These are phyloP conservation scores for Penium margaritaceum DNA, from an alignment of 139 green algal genomes.

Conservation along the genomic window DNA sequence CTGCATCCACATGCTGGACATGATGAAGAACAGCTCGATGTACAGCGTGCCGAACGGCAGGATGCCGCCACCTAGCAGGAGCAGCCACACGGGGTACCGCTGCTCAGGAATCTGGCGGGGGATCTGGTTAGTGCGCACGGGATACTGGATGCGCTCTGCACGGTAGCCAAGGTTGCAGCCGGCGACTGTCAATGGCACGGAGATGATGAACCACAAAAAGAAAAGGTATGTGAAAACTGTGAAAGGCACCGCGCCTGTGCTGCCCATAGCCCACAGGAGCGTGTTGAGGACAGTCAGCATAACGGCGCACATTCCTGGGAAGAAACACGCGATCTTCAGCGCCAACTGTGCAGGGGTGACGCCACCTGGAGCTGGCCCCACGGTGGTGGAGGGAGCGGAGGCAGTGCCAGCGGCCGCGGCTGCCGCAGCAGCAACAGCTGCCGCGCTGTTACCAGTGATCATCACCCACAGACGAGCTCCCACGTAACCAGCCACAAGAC, in stretches of 20 bases:
- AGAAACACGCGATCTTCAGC: conserved; percentile 58
- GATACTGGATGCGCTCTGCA: conserved; percentile 59
- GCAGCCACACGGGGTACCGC: conserved; percentile 66
- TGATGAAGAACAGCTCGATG: conserved; percentile 93
- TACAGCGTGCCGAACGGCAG: conserved; percentile 92
- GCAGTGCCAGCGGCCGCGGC: too few relatives aligned
- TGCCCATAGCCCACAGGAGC: conserved; percentile 66
- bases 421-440: conserved; percentile 93
- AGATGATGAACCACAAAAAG: conserved; percentile 79
- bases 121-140: conserved; percentile 87
- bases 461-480: conserved; percentile 72
- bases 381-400: too few relatives aligned
- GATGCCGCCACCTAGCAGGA: conserved; percentile 71
- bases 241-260: conserved; percentile 72
- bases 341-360: too few relatives aligned
- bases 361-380: too few relatives aligned
- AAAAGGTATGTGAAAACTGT: conserved; percentile 79
- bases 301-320: conserved; percentile 72
- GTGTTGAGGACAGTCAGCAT: conserved; percentile 77
- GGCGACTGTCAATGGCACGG: conserved; percentile 65
- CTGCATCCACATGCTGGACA: conserved; percentile 79
- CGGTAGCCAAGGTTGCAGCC: conserved; percentile 32
- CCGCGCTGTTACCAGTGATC: conserved; percentile 63
- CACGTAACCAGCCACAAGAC: conserved; percentile 59
- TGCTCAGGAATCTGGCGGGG: conserved; percentile 80